These are phyloP conservation scores for Bipolaris victoriae DNA, from an alignment of 2,329 filamentous ascomycete species.

Conservation along the genomic window DNA sequence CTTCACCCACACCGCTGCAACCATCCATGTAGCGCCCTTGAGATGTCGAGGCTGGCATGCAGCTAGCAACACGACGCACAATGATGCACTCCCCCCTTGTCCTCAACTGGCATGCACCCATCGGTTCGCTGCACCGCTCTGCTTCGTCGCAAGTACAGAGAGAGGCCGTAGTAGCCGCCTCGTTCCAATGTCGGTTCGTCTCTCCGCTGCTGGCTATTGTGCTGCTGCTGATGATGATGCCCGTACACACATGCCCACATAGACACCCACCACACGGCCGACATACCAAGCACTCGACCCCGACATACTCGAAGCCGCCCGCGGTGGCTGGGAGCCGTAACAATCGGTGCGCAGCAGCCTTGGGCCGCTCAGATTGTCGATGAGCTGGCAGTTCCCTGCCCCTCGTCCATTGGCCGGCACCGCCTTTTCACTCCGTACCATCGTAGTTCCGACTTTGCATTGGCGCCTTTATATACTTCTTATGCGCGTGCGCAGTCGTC, in stretches of 20 bases:
- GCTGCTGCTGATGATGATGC: not conserved
- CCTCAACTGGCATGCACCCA: slow-evolving; percentile 26
- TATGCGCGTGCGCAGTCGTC: slow-evolving; percentile 40
- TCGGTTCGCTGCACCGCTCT: slow-evolving; percentile 23
- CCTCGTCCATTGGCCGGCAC: slow-evolving; percentile 36
- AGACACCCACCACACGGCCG: slow-evolving; percentile 23
- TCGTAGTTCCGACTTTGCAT: slow-evolving; percentile 34
- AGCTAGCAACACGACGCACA: slow-evolving; percentile 38
- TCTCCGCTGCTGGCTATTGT: not conserved
- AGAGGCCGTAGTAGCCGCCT: slow-evolving; percentile 11
- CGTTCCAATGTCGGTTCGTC: slow-evolving; percentile 20
- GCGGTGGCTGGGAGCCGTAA: slow-evolving; percentile 32
- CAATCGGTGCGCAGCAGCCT: slow-evolving; percentile 40
- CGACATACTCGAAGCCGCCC: slow-evolving; percentile 33
- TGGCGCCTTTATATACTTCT: slow-evolving; percentile 45
- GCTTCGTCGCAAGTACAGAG: slow-evolving; percentile 14
- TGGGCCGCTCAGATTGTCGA: slow-evolving; percentile 38
- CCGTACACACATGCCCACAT: slow-evolving; percentile 13
- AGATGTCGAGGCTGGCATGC: slow-evolving; percentile 31
- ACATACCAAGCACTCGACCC: slow-evolving; percentile 22
- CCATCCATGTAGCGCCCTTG: slow-evolving; percentile 16
- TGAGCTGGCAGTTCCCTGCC: slow-evolving; percentile 43
- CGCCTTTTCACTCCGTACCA: slow-evolving; percentile 39
- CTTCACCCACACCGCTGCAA: slow-evolving; percentile 20
- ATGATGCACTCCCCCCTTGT: too few relatives aligned